These are phyloP conservation scores for Sugiyamaella japonica DNA, from an alignment of 1,139 yeast genomes.

Conservation along the genomic window DNA sequence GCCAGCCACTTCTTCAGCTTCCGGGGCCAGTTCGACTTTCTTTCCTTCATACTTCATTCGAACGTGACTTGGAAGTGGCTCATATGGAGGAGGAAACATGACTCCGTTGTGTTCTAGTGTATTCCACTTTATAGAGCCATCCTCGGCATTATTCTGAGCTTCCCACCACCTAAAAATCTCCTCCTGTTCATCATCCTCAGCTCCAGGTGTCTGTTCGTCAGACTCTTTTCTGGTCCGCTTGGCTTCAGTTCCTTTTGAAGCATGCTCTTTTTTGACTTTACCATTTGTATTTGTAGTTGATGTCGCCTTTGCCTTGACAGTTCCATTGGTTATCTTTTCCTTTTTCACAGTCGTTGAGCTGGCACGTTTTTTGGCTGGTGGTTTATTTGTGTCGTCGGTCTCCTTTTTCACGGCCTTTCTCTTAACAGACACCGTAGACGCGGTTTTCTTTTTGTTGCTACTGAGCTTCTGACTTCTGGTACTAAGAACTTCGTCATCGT, in stretches of 20 bases:
- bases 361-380: conserved; percentile 10
- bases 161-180: conserved; percentile 87
- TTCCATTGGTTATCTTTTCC: conserved; percentile 2
- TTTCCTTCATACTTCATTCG: conserved; percentile 73
- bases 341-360: conserved; percentile 2
- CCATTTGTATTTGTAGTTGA: neutral
- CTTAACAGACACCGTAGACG: conserved; percentile 6
- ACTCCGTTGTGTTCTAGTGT: conserved; percentile 88
- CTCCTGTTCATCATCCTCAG: conserved; percentile 49
- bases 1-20: conserved; percentile 96
- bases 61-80: conserved; percentile 78
- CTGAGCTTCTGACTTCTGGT: conserved; percentile 1
- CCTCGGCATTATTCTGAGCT: conserved; percentile 54
- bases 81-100: conserved; percentile 88
- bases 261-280: conserved; percentile 8
- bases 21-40: conserved; percentile 69
- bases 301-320: neutral
- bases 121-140: conserved; percentile 82
- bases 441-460: neutral
- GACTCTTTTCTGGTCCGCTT: conserved; percentile 1
- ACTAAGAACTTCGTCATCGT: conserved; percentile 18
- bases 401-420: conserved; percentile 17
- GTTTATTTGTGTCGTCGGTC: conserved; percentile 7
- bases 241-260: conserved; percentile 3
- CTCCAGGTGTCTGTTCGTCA: conserved; percentile 17